Evolutionary conservation across 1,284 basidiomycete species (phyloP), one percentile per base, ranked within the genome.

Genomic region (Malassezia vespertilionis): DNA sequence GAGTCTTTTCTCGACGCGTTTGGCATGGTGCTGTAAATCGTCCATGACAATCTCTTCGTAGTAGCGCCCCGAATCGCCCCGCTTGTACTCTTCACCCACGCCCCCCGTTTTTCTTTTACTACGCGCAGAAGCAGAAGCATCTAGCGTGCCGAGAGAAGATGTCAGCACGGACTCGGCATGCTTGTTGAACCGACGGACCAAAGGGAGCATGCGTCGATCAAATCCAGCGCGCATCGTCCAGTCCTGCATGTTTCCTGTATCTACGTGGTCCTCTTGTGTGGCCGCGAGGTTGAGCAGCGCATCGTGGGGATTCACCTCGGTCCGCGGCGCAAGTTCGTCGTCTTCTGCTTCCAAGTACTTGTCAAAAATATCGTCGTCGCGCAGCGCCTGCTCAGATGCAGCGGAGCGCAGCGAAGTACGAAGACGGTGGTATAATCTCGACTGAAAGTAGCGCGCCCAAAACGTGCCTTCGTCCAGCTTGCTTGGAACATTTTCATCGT

Each of bases 111-210:
- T 56, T 17, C 59, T 42, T 15, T 63, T 56, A 9, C 44, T 45
- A 20, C 58, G 61, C 9, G 47, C 15, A 9, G 51, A 22, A 21
- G 48, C 52, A 22, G 30, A 43, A 24, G 58, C 56, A 22, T 51
- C 51, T 37, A 60, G 44, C 20, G 57, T 65, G 5, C 65, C 71
- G 55, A 74, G 46, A 0, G 71, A 65, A 28, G 68, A 61, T 58
- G 83, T 83, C 22, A 96, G 75, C 12, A 96, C 73, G 55, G 87
- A 77, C 60, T 90, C 85, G 0, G 87, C 91, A 72, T 97, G 93
- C 64, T 95, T 87, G 65, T 97, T 97, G 75, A 97, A 97, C 61
- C 91, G 83, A 33, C 93, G 79, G 61, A 99, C 95, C 26, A 97
- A 77, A 0, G 93, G 93, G 30, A 99, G 72, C 15, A 84, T 83